Percentiles rank a stretch among this genome's conserved stretches.
These are phyloP conservation scores for Paracoccidioides lutzii DNA, from an alignment of 2,329 filamentous ascomycete genomes.

Conservation along the genomic window DNA sequence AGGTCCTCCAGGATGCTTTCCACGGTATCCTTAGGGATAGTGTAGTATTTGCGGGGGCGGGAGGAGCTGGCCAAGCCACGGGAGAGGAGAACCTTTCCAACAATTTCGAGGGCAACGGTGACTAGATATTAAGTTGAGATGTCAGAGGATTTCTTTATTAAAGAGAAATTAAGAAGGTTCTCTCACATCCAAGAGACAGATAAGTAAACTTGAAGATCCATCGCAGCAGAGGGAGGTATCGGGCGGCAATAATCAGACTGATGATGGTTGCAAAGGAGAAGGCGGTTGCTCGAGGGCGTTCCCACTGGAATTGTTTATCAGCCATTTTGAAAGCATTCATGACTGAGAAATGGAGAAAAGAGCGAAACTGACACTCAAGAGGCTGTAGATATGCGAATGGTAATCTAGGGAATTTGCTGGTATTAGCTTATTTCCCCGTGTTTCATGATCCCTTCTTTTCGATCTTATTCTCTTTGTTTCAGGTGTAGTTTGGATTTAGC, in stretches of 20 bases:
- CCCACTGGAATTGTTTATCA: constrained; percentile 36
- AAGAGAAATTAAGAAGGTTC: not conserved
- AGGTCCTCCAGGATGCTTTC: constrained; percentile 49
- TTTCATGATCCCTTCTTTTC: not conserved
- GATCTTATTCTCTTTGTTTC: not conserved
- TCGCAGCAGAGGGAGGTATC: constrained; percentile 50
- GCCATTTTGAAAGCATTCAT: not conserved
- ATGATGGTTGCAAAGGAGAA: constrained; percentile 46
- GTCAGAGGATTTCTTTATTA: constrained; percentile 1
- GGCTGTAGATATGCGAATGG: constrained; percentile 54
- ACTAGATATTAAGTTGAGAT: constrained; percentile 22
- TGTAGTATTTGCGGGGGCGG: constrained; percentile 53
- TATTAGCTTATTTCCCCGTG: not conserved
- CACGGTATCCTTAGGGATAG: constrained; percentile 49
- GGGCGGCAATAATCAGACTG: constrained; percentile 48
- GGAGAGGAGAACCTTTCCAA: constrained; percentile 42
- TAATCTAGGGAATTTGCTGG: constrained; percentile 36
- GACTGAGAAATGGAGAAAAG: not conserved
- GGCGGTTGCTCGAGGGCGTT: constrained; percentile 51
- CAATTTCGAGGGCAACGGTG: constrained; percentile 45
- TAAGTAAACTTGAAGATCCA: constrained; percentile 50
- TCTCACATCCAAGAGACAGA: constrained; percentile 45
- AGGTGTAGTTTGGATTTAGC: not conserved
- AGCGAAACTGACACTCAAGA: constrained; percentile 42
- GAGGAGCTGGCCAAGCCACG: constrained; percentile 48